Percentiles rank a stretch among this genome's conserved stretches.
These are phyloP conservation scores for Craspedostauros australis DNA, from an alignment of 108 stramenopile species.

Conservation along the genomic window DNA sequence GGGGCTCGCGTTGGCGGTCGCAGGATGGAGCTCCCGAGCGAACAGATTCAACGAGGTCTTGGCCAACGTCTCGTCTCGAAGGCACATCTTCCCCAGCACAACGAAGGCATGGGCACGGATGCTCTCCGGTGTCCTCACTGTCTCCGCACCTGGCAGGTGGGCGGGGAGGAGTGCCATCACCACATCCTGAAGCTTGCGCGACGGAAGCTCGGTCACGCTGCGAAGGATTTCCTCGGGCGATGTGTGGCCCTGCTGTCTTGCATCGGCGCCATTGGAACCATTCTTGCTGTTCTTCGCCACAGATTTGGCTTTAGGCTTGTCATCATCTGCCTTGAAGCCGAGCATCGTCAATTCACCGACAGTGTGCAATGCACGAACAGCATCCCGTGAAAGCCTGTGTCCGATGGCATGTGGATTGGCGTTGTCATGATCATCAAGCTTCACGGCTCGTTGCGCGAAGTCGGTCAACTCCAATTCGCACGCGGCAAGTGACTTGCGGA, in stretches of 20 bases:
- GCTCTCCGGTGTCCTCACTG: slow-evolving; percentile 23
- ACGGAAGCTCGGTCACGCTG: slow-evolving; percentile 43
- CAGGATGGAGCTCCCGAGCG: slow-evolving; percentile 78
- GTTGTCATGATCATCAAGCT: neutral
- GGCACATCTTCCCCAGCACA: slow-evolving; percentile 86
- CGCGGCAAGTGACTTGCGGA: slow-evolving; percentile 22
- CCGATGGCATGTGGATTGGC: too few species aligned
- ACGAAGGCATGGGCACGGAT: slow-evolving; percentile 79
- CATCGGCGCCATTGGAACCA: neutral
- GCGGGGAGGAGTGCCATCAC: slow-evolving; percentile 53
- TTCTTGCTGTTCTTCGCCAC: slow-evolving; percentile 1
- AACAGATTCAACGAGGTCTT: slow-evolving; percentile 73
- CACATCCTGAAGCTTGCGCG: slow-evolving; percentile 35
- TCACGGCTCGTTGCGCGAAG: slow-evolving; percentile 28
- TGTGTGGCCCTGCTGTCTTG: too few species aligned
- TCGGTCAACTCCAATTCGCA: slow-evolving; percentile 41
- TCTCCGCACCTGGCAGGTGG: slow-evolving; percentile 35
- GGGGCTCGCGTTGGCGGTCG: slow-evolving; percentile 26
- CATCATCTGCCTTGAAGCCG: slow-evolving; percentile 53
- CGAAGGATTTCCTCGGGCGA: slow-evolving; percentile 16
- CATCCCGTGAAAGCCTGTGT: slow-evolving; percentile 10
- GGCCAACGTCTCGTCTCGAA: slow-evolving; percentile 81
- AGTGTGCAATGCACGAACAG: slow-evolving; percentile 48
- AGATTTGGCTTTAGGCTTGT: slow-evolving; percentile 1
- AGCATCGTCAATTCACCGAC: slow-evolving; percentile 68